These are phyloP conservation scores for Paraphoma chrysanthemicola DNA, from an alignment of 2,329 filamentous ascomycete genomes.

Conservation along the genomic window DNA sequence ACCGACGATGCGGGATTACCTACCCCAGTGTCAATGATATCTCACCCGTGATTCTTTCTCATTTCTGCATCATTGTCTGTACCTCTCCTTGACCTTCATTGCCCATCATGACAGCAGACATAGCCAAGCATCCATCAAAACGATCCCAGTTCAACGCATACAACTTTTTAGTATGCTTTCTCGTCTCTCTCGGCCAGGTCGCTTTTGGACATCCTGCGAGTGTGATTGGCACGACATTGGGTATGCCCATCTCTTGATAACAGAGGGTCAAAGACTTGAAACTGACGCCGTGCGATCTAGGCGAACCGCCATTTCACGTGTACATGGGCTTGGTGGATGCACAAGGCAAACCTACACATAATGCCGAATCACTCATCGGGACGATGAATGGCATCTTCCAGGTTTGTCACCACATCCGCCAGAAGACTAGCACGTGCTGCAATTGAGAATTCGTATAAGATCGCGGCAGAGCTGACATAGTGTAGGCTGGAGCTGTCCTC, in stretches of 20 bases:
- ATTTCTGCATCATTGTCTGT: too few species aligned
- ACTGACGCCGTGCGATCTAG: neutral
- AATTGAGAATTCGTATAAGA: too few species aligned
- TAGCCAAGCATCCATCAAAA: constrained; percentile 7
- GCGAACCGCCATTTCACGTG: constrained; percentile 23
- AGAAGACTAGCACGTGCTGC: too few species aligned
- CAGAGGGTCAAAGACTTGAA: neutral
- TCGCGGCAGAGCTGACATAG: neutral
- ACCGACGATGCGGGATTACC: neutral
- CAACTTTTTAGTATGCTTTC: constrained; percentile 26
- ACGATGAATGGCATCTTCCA: constrained; percentile 32
- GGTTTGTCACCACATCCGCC: constrained; percentile 3
- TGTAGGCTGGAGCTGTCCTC: constrained; percentile 22
- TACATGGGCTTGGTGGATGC: constrained; percentile 27
- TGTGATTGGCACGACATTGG: constrained; percentile 27
- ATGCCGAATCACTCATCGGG: constrained; percentile 23
- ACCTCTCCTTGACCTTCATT: too few species aligned
- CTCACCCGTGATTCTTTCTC: neutral
- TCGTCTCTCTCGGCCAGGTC: constrained; percentile 26
- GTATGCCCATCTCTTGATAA: neutral
- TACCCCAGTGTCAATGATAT: neutral
- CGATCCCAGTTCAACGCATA: constrained; percentile 24
- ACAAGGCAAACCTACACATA: constrained; percentile 12
- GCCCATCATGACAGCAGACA: constrained; percentile 1
- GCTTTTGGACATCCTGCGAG: constrained; percentile 28